Base-by-base conservation (phyloP, 148 eudicot species). In the Chenopodium quinoa region DNA sequence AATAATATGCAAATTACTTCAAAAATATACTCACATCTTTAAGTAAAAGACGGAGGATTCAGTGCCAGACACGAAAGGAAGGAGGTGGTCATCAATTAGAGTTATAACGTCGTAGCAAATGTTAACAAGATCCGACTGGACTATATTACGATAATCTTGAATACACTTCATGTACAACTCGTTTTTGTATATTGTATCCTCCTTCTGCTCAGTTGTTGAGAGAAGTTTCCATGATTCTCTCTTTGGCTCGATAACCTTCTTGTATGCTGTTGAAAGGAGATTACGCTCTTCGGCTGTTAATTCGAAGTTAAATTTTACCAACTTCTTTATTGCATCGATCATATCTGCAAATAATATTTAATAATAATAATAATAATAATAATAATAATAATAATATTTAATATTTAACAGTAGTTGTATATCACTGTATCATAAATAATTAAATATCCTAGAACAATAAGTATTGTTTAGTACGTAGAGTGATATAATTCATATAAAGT, bases 1-100 rank as follows among this genome's bases (percentile, higher is more conserved):
- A 34, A 34, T 34, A 34, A 34, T 34, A 4, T 34, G 40, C 40
- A 34, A 34, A 34, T 34, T 34, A 34, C 40, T 34, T 34, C 6
- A 34, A 34, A 34, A 34, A 4, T 34, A 34, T 34, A 34, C 12
- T 4, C 20, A 66, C 94, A 91, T 91, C 79, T 91, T 91, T 73
- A 88, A 86, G 83, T 83, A 91, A 81, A 91, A 91, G 50, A 88
- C 94, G 62, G 91, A 82, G 5, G 94, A 91, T 87, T 91, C 94
- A 75, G 87, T 85, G 76, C 85, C 80, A 4, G 90, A 66, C 9
- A 88, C 78, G 7, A 88, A 88, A 13, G 94, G 92, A 69, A 90
- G 58, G 10, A 91, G 90, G 50, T 90, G 91, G 69, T 90, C 86
- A 82, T 91, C 92, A 79, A 91, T 83, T 9, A 91, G 89, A 13